Evolutionary conservation across 192 early-diverging fungal species (phyloP), one percentile per base, ranked within the genome.

Genomic region (Coemansia sp.): DNA sequence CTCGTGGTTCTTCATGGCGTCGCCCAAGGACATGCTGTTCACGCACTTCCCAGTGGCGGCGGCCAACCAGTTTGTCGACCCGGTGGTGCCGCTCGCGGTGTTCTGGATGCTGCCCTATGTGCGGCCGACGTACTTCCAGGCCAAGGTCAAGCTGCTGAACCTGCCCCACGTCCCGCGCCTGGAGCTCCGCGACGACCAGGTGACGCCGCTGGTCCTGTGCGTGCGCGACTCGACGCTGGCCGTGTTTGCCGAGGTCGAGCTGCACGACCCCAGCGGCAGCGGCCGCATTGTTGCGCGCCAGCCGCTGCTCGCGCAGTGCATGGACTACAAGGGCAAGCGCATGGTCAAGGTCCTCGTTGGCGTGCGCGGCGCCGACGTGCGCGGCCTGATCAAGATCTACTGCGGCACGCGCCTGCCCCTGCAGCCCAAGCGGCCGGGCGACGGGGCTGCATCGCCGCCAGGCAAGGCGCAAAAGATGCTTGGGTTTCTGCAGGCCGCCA

Each of bases 71-170:
- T 85, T 82, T 43, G 60, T 85, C 20, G 73, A 85, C 32, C 84
- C 84, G 0, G 68, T 76, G 1, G 73, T 85, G 10, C 67, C 84
- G 25, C 69, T 82, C 40, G 67, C 84, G 9, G 70, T 74, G 4
- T 85, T 82, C 67, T 85, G 84, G 84, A 68, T 72, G 73, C 73
- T 85, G n/a, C 84, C 84, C 6, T 85, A 82, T 38, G 70, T 82
- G 49, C 76, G 84, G 2, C 73, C 80, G 1, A 60, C 63, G 12
- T 85, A 74, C 65, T 85, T 85, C 60, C 56, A 54, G 42, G 57
- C 58, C 12, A 66, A 67, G 41, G 76, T 82, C 25, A 77, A 78
- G 67, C 74, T 85, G 40, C 76, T 82, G 6, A 85, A 85, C 46
- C 54, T 85, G 58, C 71, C 75, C 17, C 73, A 65, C 20, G 63